Evolutionary conservation across 83 land plant genomes (phyloP), one percentile per base, ranked within the genome.

Genomic region (Picea abies): DNA sequence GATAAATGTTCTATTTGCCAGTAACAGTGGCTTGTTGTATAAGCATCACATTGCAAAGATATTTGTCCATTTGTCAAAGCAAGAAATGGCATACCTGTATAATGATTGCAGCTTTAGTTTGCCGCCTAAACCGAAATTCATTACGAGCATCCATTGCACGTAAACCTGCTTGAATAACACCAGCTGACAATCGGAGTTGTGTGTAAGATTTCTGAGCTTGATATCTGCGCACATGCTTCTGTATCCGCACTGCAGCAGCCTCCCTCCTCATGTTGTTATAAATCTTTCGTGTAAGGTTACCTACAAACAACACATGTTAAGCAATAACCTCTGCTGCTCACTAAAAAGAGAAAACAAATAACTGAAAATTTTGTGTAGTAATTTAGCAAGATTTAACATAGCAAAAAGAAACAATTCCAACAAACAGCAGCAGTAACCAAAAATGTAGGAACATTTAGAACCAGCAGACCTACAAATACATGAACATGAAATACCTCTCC

Each of bases 131-230:
- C 76, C 98, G 86, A 65, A 88, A 92, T 77, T 92, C 92, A 56
- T 88, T 96, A 63, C 96, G 93, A 82, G 98, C 98, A 63, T 90
- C 88, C 99, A 96, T 92, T 63, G 92, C 91, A 70, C 96, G 90
- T 39, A 95, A 84, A 5, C 96, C 96, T 76, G 93, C 90, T 84
- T 96, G 99, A 63, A 96, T 32, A 63, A 83, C 86, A 69, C 92
- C 86, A 23, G 88, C 93, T 41, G 96, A 91, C 23, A 80, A 56
- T 32, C 79, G 81, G 8, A 87, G 87, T 60, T 83, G 82, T 16
- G 67, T 44, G 80, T 89, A 96, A 20, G 81, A 65, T 65, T 83
- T 93, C 76, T 86, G 88, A 62, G 90, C 86, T 12, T 63, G 87
- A 81, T 93, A 84, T 82, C 90, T 88, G 3, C 98, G 91, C 25